A percentile compares a stretch with the other conserved stretches of the same genome.
phyloP scores from a whole-genome alignment of 768 basidiomycete species.

The Leucosporidium yakuticum region DNA sequence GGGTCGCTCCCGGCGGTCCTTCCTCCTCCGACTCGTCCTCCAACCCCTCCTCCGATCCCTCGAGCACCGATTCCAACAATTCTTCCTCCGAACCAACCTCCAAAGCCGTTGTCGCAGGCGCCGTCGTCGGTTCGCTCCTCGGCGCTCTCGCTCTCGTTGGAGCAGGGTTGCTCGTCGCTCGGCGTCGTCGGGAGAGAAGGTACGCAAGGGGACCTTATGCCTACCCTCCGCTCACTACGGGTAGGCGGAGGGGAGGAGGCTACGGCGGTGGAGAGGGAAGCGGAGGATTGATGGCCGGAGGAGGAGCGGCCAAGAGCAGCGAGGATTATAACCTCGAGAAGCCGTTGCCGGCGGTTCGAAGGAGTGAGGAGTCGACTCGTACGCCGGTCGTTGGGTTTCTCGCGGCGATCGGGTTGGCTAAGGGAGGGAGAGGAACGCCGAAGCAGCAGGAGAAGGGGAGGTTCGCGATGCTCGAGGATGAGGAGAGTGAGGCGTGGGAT shows the following conservation, averaged over 20 bases:
- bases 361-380: background rate
- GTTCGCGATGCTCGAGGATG: slow-evolving; percentile 30
- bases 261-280: slow-evolving; percentile 2
- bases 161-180: slow-evolving; percentile 6
- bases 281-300: slow-evolving; percentile 14
- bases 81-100: background rate
- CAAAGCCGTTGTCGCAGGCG: slow-evolving; percentile 16
- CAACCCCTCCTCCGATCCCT: background rate
- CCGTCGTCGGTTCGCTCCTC: slow-evolving; percentile 18
- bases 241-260: background rate
- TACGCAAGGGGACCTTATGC: background rate
- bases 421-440: background rate
- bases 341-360: background rate
- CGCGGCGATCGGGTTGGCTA: background rate
- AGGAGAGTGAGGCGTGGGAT: slow-evolving; percentile 9
- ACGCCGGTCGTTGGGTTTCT: background rate
- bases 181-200: background rate
- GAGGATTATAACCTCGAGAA: slow-evolving; percentile 1
- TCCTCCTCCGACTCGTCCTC: background rate
- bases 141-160: slow-evolving; percentile 18
- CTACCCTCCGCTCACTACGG: background rate
- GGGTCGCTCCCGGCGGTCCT: background rate
- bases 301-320: slow-evolving; percentile 8
- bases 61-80: background rate
- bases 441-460: slow-evolving; percentile 2